Conservation (phyloP, 345 rosid genomes). For the Salix udensis region DNA sequence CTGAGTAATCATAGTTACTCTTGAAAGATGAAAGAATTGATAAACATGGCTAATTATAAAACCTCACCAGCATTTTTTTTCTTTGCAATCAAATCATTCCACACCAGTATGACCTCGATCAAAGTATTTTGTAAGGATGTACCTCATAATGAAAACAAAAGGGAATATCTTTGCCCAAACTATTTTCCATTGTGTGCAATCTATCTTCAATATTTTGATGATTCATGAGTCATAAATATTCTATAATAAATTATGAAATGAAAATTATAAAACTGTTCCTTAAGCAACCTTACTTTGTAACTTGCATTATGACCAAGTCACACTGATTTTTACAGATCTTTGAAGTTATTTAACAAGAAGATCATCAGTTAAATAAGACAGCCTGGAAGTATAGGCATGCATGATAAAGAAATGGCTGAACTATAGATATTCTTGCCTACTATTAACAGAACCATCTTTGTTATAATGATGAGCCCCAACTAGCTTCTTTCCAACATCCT, state of each 20-base stretch:
- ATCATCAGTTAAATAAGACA: not conserved
- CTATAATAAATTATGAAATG: not conserved
- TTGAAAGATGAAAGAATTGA: not conserved
- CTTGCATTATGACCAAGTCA: not conserved
- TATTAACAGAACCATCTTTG: conserved; percentile 90
- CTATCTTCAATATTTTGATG: not conserved
- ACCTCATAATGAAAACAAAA: not conserved
- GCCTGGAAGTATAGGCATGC: conserved; percentile 9
- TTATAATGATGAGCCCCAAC: conserved; percentile 91
- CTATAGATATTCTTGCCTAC: conserved; percentile 51
- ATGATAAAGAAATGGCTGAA: not conserved
- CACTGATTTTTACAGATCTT: not conserved
- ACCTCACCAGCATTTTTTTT: not conserved
- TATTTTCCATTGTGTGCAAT: not conserved
- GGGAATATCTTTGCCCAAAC: not conserved
- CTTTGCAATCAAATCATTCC: not conserved
- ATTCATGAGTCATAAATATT: not conserved
- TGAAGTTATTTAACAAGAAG: not conserved
- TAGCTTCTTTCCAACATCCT: conserved; percentile 94
- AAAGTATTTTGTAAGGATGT: not conserved
- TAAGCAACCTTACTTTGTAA: not conserved
- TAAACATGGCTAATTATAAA: not conserved
- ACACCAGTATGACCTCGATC: not conserved
- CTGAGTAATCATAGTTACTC: not conserved
- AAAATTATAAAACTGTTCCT: not conserved